Percentiles rank a stretch among this genome's conserved stretches.
phyloP scores from a whole-genome alignment of 139 green algal genomes.

The Chlorella ohadii region DNA sequence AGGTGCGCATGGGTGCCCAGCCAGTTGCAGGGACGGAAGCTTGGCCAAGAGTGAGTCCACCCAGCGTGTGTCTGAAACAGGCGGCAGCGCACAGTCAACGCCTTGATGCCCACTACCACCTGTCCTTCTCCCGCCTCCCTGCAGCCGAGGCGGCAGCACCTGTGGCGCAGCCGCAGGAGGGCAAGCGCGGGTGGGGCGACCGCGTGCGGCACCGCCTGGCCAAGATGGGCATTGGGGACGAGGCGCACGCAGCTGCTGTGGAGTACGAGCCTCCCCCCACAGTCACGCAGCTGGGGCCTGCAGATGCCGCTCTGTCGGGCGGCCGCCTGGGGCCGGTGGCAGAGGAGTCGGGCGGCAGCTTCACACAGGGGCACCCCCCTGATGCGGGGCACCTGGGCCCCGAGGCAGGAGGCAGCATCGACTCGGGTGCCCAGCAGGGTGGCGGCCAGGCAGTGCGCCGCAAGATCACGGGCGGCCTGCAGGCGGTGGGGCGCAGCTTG shows the following conservation, averaged over 20 bases:
- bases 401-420: not conserved
- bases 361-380: not conserved
- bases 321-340: constrained; percentile 1
- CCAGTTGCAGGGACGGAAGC: too few species aligned
- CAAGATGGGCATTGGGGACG: not conserved
- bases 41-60: too few species aligned
- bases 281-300: too few species aligned
- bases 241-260: not conserved
- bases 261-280: too few species aligned
- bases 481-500: constrained; percentile 15
- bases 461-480: constrained; percentile 1
- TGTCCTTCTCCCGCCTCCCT: too few species aligned
- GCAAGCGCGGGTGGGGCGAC: constrained; percentile 15
- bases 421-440: not conserved
- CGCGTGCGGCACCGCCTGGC: constrained; percentile 1
- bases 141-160: not conserved
- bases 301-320: not conserved
- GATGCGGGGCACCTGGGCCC: not conserved
- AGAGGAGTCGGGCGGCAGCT: not conserved
- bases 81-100: too few species aligned
- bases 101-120: too few species aligned
- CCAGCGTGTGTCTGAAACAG: too few species aligned
- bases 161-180: not conserved
- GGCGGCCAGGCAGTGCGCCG: not conserved
- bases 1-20: too few species aligned